Conservation (phyloP, 371 early-diverging fungal genomes). For the Phascolomyces articulosus region DNA sequence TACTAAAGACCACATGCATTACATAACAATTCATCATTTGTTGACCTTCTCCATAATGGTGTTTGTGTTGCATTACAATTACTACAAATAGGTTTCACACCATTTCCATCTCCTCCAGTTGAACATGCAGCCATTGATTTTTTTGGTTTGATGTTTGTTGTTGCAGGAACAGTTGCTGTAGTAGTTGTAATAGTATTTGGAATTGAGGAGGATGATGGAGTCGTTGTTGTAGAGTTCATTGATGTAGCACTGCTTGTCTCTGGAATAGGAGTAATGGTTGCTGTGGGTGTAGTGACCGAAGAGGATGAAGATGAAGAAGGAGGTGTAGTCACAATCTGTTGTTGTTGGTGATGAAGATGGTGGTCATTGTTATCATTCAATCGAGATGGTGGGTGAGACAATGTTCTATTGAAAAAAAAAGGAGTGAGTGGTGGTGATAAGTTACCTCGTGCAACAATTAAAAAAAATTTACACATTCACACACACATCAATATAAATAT, state of each 20-base stretch:
- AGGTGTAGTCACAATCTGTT: slow-evolving; percentile 9
- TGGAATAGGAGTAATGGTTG: not conserved
- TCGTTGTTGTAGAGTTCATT: not conserved
- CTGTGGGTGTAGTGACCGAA: slow-evolving; percentile 2
- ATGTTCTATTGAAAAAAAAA: not conserved
- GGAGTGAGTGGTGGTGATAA: not conserved
- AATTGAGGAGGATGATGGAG: not conserved
- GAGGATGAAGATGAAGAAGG: slow-evolving; percentile 10
- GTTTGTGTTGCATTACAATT: slow-evolving; percentile 93
- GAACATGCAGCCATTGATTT: slow-evolving; percentile 17
- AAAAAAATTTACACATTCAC: too few relatives aligned
- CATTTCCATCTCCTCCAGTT: slow-evolving; percentile 25
- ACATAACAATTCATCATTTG: slow-evolving; percentile 76
- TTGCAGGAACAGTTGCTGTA: slow-evolving; percentile 10
- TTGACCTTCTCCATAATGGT: slow-evolving; percentile 94
- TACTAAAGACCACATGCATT: slow-evolving; percentile 96
- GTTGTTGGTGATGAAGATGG: slow-evolving; percentile 8
- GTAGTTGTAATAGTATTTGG: not conserved
- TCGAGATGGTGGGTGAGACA: slow-evolving; percentile 7
- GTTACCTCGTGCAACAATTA: not conserved
- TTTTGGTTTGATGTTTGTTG: slow-evolving; percentile 14
- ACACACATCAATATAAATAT: too few relatives aligned
- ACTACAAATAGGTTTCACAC: slow-evolving; percentile 58
- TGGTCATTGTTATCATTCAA: not conserved
- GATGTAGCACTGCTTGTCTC: slow-evolving; percentile 2